Percentiles rank a stretch among this genome's conserved stretches.
These are phyloP conservation scores for Boletus vinaceobasis DNA, from an alignment of 768 basidiomycete species.

Conservation along the genomic window DNA sequence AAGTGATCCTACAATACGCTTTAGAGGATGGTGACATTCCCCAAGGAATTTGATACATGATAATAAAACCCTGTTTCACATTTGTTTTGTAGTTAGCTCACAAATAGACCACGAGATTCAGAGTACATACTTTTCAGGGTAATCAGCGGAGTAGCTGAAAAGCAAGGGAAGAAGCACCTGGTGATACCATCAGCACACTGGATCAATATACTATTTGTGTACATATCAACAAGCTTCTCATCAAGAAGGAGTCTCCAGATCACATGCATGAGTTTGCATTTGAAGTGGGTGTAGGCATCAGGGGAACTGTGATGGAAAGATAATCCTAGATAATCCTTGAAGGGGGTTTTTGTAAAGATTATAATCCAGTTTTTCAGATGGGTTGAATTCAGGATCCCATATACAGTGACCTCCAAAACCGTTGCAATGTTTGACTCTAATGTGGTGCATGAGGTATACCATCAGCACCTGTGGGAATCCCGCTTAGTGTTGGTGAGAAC, in stretches of 20 bases:
- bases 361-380: too few species aligned
- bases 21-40: not conserved
- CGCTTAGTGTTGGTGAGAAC: too few species aligned
- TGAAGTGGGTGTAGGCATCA: not conserved
- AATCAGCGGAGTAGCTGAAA: slow-evolving; percentile 1
- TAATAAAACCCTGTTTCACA: not conserved
- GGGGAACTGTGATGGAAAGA: too few species aligned
- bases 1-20: too few species aligned
- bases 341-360: too few species aligned
- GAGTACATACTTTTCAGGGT: slow-evolving; percentile 8
- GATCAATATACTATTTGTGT: not conserved
- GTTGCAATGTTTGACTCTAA: too few species aligned
- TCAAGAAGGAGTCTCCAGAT: not conserved
- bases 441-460: too few species aligned
- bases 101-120: too few species aligned
- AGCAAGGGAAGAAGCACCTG: not conserved
- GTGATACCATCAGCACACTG: not conserved
- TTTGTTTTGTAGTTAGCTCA: not conserved
- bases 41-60: slow-evolving; percentile 6
- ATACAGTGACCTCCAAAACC: too few species aligned
- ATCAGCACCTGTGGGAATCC: too few species aligned
- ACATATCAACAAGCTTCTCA: not conserved
- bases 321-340: too few species aligned
- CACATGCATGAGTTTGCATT: slow-evolving; percentile 1
- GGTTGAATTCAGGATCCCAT: too few species aligned